Evolutionary conservation across 169 alveolate species (phyloP).

Genomic region (Eimeria praecox): DNA sequence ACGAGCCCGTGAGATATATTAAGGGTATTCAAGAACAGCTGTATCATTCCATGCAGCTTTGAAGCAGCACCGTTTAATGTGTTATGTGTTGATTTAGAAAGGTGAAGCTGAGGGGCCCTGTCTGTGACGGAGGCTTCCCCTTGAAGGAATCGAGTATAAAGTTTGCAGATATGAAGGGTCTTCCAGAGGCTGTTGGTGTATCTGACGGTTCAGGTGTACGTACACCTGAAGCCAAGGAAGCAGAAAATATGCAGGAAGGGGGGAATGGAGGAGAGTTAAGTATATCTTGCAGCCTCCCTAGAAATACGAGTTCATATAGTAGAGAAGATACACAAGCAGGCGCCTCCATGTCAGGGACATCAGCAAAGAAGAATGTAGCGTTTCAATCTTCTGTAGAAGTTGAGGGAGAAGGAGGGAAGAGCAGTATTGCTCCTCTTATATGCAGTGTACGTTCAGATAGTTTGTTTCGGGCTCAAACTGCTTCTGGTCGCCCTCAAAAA

Average conservation of each 20-base stretch:
- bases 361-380: background rate
- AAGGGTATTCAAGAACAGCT: background rate
- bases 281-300: background rate
- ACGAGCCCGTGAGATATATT: background rate
- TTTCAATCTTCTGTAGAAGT: background rate
- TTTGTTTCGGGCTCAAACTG: background rate
- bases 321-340: background rate
- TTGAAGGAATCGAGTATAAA: background rate
- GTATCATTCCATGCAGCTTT: background rate
- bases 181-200: background rate
- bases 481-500: too few relatives aligned
- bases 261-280: background rate
- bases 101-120: background rate
- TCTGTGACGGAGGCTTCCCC: background rate
- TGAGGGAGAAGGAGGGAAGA: background rate
- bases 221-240: background rate
- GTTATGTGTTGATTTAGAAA: background rate
- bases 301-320: background rate
- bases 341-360: background rate
- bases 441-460: conserved; percentile 32
- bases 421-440: background rate
- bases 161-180: background rate
- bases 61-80: background rate
- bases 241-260: background rate
- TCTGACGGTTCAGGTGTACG: background rate